A percentile compares a stretch with the other conserved stretches of the same genome.
Conservation (phyloP, 2,329 filamentous ascomycete genomes). For the Ophiostoma populinum region DNA sequence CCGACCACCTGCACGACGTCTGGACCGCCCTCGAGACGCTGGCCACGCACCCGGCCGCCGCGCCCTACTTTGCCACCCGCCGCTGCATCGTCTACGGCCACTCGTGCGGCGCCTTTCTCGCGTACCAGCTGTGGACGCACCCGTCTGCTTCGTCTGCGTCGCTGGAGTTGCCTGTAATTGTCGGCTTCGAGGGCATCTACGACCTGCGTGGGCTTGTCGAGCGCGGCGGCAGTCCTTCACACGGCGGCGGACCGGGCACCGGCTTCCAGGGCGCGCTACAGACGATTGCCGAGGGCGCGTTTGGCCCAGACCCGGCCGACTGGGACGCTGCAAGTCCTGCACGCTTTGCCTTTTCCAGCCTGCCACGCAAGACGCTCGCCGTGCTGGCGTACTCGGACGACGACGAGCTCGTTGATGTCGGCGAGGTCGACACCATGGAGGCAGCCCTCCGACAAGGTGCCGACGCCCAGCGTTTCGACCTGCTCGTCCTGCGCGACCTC, state of each 20-base stretch:
- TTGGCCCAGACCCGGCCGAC: conserved; percentile 30
- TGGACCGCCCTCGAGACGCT: conserved; percentile 32
- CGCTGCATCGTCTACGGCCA: conserved; percentile 43
- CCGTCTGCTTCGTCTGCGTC: background rate
- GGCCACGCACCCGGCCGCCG: conserved; percentile 13
- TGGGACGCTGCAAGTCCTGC: conserved; percentile 43
- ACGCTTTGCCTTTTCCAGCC: conserved; percentile 13
- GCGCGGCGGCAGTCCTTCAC: conserved; percentile 20
- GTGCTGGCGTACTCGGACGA: conserved; percentile 28
- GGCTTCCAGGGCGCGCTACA: conserved; percentile 15
- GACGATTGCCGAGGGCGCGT: conserved; percentile 27
- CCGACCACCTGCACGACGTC: conserved; percentile 43
- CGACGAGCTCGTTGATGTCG: conserved; percentile 34
- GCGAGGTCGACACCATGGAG: conserved; percentile 41
- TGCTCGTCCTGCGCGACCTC: conserved; percentile 28
- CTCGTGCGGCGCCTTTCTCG: conserved; percentile 45
- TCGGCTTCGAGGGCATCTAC: conserved; percentile 51
- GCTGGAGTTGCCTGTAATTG: conserved; percentile 17
- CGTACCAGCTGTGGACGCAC: conserved; percentile 35
- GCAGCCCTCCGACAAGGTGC: conserved; percentile 20
- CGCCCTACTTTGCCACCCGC: conserved; percentile 12
- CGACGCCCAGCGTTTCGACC: conserved; percentile 13
- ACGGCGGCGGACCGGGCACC: conserved; percentile 35
- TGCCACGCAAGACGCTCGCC: conserved; percentile 12
- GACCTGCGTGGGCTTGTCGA: conserved; percentile 37